Conservation (phyloP, 495 filamentous ascomycete genomes). For the Aspergillus funiculosus region DNA sequence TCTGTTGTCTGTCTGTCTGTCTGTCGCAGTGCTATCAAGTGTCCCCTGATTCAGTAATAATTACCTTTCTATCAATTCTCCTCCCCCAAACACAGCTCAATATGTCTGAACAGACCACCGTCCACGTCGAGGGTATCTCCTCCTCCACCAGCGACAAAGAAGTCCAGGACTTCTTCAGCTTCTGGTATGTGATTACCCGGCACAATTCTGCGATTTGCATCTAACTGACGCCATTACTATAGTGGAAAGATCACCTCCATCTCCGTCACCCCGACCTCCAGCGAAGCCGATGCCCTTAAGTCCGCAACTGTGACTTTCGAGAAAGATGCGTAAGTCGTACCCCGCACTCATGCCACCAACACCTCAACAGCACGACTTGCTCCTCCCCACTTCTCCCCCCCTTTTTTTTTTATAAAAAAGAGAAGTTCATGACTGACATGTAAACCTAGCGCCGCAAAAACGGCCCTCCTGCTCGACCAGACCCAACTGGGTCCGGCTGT, state of each 20-base stretch:
- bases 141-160: slow-evolving; percentile 77
- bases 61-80: background rate
- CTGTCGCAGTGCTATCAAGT: background rate
- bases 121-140: slow-evolving; percentile 74
- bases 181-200: slow-evolving; percentile 62
- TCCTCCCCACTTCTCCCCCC: background rate
- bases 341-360: slow-evolving; percentile 22
- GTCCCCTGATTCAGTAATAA: background rate
- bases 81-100: slow-evolving; percentile 7
- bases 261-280: slow-evolving; percentile 62
- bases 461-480: slow-evolving; percentile 91
- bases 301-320: slow-evolving; percentile 91
- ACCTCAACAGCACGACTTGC: no score
- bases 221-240: slow-evolving; percentile 21
- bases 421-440: slow-evolving; percentile 4
- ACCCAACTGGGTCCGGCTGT: slow-evolving; percentile 80
- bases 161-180: slow-evolving; percentile 95
- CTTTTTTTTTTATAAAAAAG: background rate
- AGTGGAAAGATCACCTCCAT: slow-evolving; percentile 88
- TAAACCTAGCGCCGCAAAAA: slow-evolving; percentile 72
- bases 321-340: slow-evolving; percentile 66
- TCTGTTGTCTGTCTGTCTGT: background rate
- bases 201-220: background rate
- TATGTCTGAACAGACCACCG: slow-evolving; percentile 46
- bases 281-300: slow-evolving; percentile 56